Base-by-base conservation (phyloP, 441 rosid genomes). In the Populus hybrid region DNA sequence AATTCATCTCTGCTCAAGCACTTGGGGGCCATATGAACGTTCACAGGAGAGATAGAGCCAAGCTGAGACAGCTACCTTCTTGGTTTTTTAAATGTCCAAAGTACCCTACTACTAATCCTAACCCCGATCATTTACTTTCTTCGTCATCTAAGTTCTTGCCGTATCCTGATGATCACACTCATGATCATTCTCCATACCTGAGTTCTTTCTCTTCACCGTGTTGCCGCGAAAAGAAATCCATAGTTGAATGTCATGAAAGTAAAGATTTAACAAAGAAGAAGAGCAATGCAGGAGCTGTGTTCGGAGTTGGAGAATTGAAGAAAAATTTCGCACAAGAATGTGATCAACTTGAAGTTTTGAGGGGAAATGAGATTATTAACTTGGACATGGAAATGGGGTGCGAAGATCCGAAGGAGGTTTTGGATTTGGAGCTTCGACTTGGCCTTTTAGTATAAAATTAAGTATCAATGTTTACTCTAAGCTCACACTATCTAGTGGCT, bases 21-120 rank as follows among this genome's bases (percentile, higher is more conserved):
- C 69, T 93, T 77, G 97, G 97, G 4, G 97, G 97, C 53, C 97
- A 93, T 76, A 93, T 90, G 96, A 90, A 92, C 78, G 94, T 91
- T 50, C 97, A 93, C 77, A 87, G 96, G 77, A 89, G 93, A 85
- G 97, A 93, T 80, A 89, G 97, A 76, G 96, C 97, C 64, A 89
- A 85, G 82, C 79, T 93, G 76, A 87, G 88, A 69, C 89, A 87
- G 80, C 79, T 87, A 31, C 87, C 92, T 80, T 83, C 91, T 28
- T 89, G 92, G 87, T 82, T 85, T 81, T 82, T 87, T 72, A 88
- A 90, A 64, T 79, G 20, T 65, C 83, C 80, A 50, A 79, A 73
- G 59, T 40, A 10, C 45, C 82, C 82, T 72, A 75, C 53, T 26
- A 26, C 74, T 66, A 80, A 61, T 66, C 73, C 81, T 42, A 79